Conservation (phyloP, 768 basidiomycete genomes). For the Tulasnella sp. region DNA sequence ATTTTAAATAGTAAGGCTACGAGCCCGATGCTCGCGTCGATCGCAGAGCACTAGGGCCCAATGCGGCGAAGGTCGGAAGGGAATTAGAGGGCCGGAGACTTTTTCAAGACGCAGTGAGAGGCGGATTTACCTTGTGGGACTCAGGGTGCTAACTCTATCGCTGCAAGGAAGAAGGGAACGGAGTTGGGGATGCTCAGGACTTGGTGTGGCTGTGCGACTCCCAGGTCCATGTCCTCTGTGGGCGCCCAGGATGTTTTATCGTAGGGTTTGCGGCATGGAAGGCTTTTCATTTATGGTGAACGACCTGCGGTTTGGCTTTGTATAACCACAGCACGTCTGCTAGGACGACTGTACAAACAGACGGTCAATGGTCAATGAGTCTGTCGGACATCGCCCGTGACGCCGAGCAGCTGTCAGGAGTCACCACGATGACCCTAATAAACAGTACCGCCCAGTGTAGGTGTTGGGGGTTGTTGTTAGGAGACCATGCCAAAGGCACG, state of each 20-base stretch:
- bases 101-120: too few species aligned
- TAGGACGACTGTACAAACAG: too few species aligned
- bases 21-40: too few species aligned
- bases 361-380: not conserved
- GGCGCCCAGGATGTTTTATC: not conserved
- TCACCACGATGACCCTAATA: not conserved
- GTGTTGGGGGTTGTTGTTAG: not conserved
- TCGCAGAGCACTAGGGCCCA: too few species aligned
- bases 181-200: not conserved
- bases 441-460: not conserved
- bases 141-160: too few species aligned
- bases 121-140: too few species aligned
- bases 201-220: not conserved
- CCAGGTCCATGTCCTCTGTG: not conserved
- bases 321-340: too few species aligned
- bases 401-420: not conserved
- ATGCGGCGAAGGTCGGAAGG: too few species aligned
- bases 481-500: slow-evolving; percentile 1
- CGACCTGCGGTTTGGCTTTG: not conserved
- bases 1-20: too few species aligned
- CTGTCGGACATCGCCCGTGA: not conserved
- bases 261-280: not conserved
- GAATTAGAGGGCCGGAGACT: too few species aligned
- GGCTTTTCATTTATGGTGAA: too few species aligned
- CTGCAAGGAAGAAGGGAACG: not conserved